Evolutionary conservation across 768 basidiomycete genomes (phyloP).

Genomic region (Collybia nuda): DNA sequence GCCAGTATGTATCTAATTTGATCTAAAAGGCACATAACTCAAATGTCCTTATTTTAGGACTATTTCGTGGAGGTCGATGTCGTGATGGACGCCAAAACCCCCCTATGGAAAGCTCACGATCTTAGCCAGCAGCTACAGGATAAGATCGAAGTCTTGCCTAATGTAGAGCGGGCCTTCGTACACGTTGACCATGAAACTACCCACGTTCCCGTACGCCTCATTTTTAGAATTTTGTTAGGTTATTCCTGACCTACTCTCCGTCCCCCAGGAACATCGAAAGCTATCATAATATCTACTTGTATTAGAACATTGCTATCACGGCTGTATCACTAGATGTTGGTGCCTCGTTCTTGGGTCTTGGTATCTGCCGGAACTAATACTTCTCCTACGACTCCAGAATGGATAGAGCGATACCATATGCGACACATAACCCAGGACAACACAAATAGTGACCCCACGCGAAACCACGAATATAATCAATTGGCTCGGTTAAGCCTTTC

Average conservation of each 20-base stretch:
- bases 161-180: slow-evolving; percentile 91
- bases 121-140: slow-evolving; percentile 83
- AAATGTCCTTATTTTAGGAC: slow-evolving; percentile 40
- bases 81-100: slow-evolving; percentile 87
- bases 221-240: not conserved
- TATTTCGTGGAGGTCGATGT: slow-evolving; percentile 96
- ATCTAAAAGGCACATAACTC: not conserved
- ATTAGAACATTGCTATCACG: not conserved
- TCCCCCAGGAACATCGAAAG: slow-evolving; percentile 50
- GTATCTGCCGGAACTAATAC: not conserved
- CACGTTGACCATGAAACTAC: slow-evolving; percentile 94
- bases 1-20: slow-evolving; percentile 44
- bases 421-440: not conserved
- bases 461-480: not conserved
- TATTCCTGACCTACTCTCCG: slow-evolving; percentile 2
- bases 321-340: slow-evolving; percentile 6
- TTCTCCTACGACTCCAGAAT: not conserved
- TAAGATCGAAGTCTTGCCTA: slow-evolving; percentile 84
- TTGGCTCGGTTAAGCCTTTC: not conserved
- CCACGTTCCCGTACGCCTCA: slow-evolving; percentile 52
- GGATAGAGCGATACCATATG: slow-evolving; percentile 1
- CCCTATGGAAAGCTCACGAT: slow-evolving; percentile 88
- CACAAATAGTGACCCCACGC: not conserved
- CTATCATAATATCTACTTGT: slow-evolving; percentile 7
- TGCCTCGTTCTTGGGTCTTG: not conserved